Percentiles rank a stretch among this genome's conserved stretches.
phyloP scores from a whole-genome alignment of 108 stramenopile genomes.

The Fragilaria crotonensis region DNA sequence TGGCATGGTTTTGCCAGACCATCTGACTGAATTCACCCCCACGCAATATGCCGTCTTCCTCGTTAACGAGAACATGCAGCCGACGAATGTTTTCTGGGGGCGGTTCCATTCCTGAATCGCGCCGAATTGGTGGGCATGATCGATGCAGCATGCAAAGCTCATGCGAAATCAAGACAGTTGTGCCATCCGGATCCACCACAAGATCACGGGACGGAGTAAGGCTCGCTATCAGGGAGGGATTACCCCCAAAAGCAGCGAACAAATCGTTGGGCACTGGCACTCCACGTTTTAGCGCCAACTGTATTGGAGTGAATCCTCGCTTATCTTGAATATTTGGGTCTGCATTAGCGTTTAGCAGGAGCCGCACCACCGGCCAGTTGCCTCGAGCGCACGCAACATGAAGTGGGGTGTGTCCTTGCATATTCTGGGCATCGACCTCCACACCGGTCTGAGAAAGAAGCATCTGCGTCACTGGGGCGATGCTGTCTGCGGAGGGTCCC shows the following conservation, averaged over 20 bases:
- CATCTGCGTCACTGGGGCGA: conserved; percentile 42
- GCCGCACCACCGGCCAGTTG: conserved; percentile 73
- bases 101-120: conserved; percentile 60
- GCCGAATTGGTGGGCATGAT: conserved; percentile 76
- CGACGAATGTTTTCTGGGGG: conserved; percentile 85
- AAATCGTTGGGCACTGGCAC: conserved; percentile 78
- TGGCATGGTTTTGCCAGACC: conserved; percentile 63
- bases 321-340: conserved; percentile 50
- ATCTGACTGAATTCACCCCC: conserved; percentile 58
- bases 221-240: conserved; percentile 27
- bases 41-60: conserved; percentile 74
- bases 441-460: conserved; percentile 55
- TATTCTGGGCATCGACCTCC: conserved; percentile 73
- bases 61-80: conserved; percentile 69
- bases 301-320: conserved; percentile 71
- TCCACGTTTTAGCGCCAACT: conserved; percentile 70
- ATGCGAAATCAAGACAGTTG: conserved; percentile 68
- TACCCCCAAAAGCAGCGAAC: conserved; percentile 41
- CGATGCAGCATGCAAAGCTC: conserved; percentile 74
- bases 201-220: conserved; percentile 63
- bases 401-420: conserved; percentile 71
- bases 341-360: conserved; percentile 62
- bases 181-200: conserved; percentile 74
- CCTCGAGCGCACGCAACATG: conserved; percentile 72
- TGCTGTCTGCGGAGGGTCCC: conserved; percentile 1